Evolutionary conservation across 331 rosid genomes (phyloP).

Genomic region (Phaseolus coccineus): DNA sequence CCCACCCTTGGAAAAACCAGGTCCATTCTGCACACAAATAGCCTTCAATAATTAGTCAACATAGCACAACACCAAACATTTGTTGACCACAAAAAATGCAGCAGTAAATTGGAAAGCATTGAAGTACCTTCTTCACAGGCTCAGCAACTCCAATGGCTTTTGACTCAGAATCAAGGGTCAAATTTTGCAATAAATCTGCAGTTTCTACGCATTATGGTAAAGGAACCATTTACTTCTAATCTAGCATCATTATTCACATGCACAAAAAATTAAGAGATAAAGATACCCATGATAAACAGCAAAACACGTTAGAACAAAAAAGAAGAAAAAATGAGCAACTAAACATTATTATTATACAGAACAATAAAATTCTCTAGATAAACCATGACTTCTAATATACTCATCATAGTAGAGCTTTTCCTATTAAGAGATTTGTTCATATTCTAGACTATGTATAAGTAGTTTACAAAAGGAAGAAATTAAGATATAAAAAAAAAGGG

Average conservation of each 20-base stretch:
- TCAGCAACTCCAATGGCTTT: conserved; percentile 43
- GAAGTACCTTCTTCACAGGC: conserved; percentile 48
- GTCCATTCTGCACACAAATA: conserved; percentile 47
- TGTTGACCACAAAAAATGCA: not conserved
- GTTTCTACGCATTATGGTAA: conserved; percentile 46
- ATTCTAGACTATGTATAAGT: not conserved
- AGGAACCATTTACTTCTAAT: conserved; percentile 5
- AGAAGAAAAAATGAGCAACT: not conserved
- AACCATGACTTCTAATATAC: not conserved
- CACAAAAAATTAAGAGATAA: not conserved
- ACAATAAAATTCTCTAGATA: not conserved
- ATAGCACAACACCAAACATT: not conserved
- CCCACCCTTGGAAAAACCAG: conserved; percentile 38
- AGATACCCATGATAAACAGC: not conserved
- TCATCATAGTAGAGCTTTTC: not conserved
- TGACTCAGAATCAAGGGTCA: conserved; percentile 52
- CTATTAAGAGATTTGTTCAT: not conserved
- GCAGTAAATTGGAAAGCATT: not conserved
- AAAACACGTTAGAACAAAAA: conserved; percentile 1
- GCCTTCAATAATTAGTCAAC: not conserved
- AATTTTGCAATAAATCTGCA: conserved; percentile 55
- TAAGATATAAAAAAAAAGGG: not conserved
- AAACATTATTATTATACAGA: not conserved
- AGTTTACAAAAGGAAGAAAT: not conserved
- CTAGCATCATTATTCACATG: not conserved